phyloP scores from a whole-genome alignment of 257 asterid species.

The Phtheirospermum japonicum region DNA sequence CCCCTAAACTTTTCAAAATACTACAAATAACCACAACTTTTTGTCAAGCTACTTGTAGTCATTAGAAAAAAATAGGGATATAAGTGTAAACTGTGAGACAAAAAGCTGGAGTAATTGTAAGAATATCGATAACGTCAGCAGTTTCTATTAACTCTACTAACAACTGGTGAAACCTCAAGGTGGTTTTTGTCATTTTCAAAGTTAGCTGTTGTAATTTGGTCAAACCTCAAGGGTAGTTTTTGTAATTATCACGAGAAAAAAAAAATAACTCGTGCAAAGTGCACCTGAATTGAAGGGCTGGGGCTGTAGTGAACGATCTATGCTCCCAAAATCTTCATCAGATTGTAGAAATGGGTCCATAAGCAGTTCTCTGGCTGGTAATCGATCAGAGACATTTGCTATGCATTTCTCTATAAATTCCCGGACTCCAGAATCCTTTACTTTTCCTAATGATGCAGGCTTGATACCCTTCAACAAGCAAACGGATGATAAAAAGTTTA shows the following conservation, averaged over 20 bases:
- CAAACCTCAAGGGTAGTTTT: too few relatives aligned
- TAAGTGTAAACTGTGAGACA: too few relatives aligned
- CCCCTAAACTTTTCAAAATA: too few relatives aligned
- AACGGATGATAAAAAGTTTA: conserved; percentile 16
- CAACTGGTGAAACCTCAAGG: too few relatives aligned
- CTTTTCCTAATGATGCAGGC: conserved; percentile 89
- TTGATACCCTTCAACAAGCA: conserved; percentile 71
- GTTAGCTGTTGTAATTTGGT: too few relatives aligned
- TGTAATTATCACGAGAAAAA: not conserved
- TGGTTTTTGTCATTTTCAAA: too few relatives aligned
- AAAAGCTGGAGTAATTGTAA: too few relatives aligned
- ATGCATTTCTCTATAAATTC: conserved; percentile 87
- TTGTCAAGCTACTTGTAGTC: too few relatives aligned
- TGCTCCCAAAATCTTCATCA: conserved; percentile 61
- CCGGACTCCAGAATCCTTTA: conserved; percentile 71
- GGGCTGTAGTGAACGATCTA: conserved; percentile 40
- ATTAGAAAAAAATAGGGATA: too few relatives aligned
- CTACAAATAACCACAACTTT: too few relatives aligned
- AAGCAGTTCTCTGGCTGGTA: conserved; percentile 80
- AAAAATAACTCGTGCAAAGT: not conserved
- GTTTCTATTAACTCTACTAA: too few relatives aligned
- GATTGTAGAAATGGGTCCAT: conserved; percentile 76
- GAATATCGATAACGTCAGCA: too few relatives aligned
- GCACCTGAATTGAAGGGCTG: conserved; percentile 43
- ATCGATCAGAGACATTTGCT: conserved; percentile 68